Conservation (phyloP, 1,284 basidiomycete genomes). For the Papiliotrema flavescens region DNA sequence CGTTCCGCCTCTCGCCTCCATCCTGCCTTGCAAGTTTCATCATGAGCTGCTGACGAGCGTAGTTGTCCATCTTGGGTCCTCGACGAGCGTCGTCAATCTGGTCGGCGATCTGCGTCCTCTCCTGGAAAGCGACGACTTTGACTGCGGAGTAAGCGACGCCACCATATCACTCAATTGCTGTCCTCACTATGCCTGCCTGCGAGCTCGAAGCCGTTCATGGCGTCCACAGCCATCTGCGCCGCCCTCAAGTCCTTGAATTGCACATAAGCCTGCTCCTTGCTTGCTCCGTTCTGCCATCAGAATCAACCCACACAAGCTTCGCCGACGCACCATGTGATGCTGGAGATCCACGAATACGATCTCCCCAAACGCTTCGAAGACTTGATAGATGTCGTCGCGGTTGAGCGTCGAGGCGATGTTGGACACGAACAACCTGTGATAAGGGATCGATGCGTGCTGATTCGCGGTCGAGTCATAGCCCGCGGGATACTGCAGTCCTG, state of each 20-base stretch:
- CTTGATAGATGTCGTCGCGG: conserved; percentile 93
- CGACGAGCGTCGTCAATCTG: conserved; percentile 33
- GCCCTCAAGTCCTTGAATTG: conserved; percentile 90
- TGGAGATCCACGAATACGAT: conserved; percentile 98
- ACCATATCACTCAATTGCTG: background rate
- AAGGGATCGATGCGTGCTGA: conserved; percentile 50
- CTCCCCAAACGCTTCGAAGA: conserved; percentile 97
- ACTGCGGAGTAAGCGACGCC: conserved; percentile 54
- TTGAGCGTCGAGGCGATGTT: conserved; percentile 94
- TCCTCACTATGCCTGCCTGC: conserved; percentile 79
- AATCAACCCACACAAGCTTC: background rate
- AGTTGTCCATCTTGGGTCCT: conserved; percentile 83
- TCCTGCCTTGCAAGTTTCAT: conserved; percentile 86
- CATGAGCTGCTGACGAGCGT: conserved; percentile 95
- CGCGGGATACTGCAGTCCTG: conserved; percentile 30
- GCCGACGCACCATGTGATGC: conserved; percentile 57
- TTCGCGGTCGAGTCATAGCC: conserved; percentile 46
- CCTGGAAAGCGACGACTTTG: conserved; percentile 84
- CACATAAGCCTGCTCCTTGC: conserved; percentile 97
- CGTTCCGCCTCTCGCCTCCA: background rate
- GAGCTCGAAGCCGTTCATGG: conserved; percentile 97
- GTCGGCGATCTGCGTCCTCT: conserved; percentile 54
- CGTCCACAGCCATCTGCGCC: conserved; percentile 91
- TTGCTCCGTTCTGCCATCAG: conserved; percentile 58
- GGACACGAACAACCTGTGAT: conserved; percentile 85